These are phyloP conservation scores for Sonneratia caseolaris DNA, from an alignment of 345 rosid genomes.

Conservation along the genomic window DNA sequence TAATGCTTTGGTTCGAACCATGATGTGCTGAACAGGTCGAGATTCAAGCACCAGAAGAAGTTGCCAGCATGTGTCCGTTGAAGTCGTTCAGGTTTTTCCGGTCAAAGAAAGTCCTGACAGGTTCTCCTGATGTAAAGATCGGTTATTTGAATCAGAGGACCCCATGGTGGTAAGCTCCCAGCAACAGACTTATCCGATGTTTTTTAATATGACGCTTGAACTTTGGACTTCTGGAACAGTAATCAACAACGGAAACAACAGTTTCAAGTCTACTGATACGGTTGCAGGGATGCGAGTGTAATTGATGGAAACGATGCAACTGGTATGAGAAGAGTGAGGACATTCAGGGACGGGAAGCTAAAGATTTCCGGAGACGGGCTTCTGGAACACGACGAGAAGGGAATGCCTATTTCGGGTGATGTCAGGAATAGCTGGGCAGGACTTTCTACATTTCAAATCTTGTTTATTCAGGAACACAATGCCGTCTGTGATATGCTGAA, in stretches of 20 bases:
- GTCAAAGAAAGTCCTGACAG: conserved; percentile 40
- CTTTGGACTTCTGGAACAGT: neutral
- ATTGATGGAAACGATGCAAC: conserved; percentile 57
- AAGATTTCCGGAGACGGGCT: conserved; percentile 43
- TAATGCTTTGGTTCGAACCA: neutral
- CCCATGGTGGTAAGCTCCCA: conserved; percentile 55
- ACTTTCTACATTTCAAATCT: conserved; percentile 56
- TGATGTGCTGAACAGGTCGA: conserved; percentile 31
- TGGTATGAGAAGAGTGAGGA: conserved; percentile 58
- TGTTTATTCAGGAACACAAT: conserved; percentile 66
- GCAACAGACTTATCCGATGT: neutral
- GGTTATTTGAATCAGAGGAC: conserved; percentile 60
- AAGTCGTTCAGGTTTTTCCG: conserved; percentile 48
- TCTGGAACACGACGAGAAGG: conserved; percentile 46
- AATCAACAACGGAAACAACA: neutral
- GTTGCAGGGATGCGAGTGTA: conserved; percentile 63
- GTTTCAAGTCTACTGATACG: neutral
- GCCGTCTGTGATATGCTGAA: conserved; percentile 55
- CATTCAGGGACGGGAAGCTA: conserved; percentile 63
- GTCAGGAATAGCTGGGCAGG: conserved; percentile 77
- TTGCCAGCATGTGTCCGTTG: conserved; percentile 49
- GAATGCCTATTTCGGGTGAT: conserved; percentile 64
- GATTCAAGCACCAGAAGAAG: conserved; percentile 41
- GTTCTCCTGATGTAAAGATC: conserved; percentile 21
- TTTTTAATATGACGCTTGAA: too few species aligned